Conservation (phyloP, 2,329 filamentous ascomycete genomes). For the Westerdykella sp. region DNA sequence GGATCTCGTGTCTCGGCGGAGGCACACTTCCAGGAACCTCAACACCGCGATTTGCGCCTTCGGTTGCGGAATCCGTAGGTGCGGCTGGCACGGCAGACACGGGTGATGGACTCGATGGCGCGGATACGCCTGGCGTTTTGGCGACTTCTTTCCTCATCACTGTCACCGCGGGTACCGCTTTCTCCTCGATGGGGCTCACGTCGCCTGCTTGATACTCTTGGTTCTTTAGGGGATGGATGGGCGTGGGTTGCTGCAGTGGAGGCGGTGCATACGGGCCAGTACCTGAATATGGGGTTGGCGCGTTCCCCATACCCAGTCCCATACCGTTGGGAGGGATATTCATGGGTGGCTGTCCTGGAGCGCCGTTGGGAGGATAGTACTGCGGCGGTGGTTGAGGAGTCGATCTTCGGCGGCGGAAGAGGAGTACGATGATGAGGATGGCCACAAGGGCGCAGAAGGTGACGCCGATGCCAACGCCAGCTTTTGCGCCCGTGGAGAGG, state of each 20-base stretch:
- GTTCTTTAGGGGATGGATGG: conserved; percentile 1
- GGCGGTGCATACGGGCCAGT: conserved; percentile 6
- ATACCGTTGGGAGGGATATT: too few species aligned
- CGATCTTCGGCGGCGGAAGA: conserved; percentile 6
- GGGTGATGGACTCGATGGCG: conserved; percentile 1
- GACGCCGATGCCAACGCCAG: conserved; percentile 11
- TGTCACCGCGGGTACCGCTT: conserved; percentile 2
- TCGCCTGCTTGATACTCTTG: conserved; percentile 1
- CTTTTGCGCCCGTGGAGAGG: conserved; percentile 11
- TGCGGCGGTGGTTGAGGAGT: neutral
- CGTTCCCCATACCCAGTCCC: neutral
- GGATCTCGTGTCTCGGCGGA: conserved; percentile 6
- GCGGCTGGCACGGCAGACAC: neutral
- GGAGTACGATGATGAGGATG: conserved; percentile 8
- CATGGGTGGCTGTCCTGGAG: conserved; percentile 3
- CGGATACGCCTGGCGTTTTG: neutral
- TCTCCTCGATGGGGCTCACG: conserved; percentile 11
- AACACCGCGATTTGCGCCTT: neutral
- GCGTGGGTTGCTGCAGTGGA: conserved; percentile 6
- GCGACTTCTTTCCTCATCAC: neutral
- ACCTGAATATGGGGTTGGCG: conserved; percentile 5
- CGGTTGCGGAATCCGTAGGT: neutral
- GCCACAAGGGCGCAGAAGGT: conserved; percentile 10
- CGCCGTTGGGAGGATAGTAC: neutral
- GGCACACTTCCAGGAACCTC: conserved; percentile 7